phyloP scores from a whole-genome alignment of 352 stramenopile genomes.

The Phytophthora agathidicida region DNA sequence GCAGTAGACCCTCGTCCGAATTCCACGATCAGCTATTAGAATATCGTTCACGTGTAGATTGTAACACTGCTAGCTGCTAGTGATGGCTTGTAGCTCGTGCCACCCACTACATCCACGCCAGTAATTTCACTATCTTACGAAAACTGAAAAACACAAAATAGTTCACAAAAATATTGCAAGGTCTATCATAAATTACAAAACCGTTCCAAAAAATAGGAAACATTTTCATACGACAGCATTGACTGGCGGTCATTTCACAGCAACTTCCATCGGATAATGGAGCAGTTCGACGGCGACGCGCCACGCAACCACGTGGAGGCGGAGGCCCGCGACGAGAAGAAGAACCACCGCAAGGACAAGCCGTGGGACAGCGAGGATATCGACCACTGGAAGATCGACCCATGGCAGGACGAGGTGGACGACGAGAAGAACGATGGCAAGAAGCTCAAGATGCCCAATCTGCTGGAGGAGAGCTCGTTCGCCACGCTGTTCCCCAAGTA shows the following conservation, averaged over 20 bases:
- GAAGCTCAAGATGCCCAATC: conserved; percentile 68
- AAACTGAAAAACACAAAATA: neutral
- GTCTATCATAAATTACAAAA: conserved; percentile 6
- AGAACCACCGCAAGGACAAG: conserved; percentile 99
- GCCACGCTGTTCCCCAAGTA: conserved; percentile 99
- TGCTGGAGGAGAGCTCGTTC: conserved; percentile 99
- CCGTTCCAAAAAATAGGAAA: neutral
- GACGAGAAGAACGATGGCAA: conserved; percentile 82
- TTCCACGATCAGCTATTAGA: too few species aligned
- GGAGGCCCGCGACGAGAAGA: conserved; percentile 56
- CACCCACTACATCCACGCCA: too few species aligned
- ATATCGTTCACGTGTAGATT: too few species aligned
- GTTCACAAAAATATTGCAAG: neutral
- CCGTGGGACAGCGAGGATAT: conserved; percentile 98
- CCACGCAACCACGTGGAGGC: conserved; percentile 55
- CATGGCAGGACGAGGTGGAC: conserved; percentile 78
- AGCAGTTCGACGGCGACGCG: conserved; percentile 70
- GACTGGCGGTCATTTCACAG: conserved; percentile 16
- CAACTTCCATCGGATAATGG: conserved; percentile 40
- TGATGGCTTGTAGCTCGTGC: too few species aligned
- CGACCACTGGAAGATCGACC: conserved; percentile 99
- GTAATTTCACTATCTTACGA: too few species aligned
- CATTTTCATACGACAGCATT: conserved; percentile 8
- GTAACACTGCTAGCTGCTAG: too few species aligned
- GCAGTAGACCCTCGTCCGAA: too few species aligned